phyloP scores from a whole-genome alignment of 2,329 filamentous ascomycete genomes.

The Septoria linicola region DNA sequence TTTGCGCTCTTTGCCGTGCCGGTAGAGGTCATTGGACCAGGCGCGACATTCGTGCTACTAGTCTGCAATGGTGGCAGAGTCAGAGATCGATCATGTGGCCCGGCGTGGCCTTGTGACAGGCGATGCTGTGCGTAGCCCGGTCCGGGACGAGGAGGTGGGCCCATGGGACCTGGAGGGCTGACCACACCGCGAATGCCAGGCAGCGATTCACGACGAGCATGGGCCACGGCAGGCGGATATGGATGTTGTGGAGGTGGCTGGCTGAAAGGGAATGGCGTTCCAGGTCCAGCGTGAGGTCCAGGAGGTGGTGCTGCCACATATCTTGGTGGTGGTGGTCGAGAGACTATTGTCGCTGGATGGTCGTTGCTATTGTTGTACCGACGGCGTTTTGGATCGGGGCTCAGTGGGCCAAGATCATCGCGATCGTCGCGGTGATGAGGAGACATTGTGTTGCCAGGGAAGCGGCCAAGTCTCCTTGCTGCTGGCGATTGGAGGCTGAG shows the following conservation, averaged over 20 bases:
- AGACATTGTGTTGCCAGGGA: slow-evolving; percentile 36
- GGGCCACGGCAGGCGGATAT: slow-evolving; percentile 39
- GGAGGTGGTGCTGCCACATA: slow-evolving; percentile 28
- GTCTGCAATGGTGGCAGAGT: slow-evolving; percentile 57
- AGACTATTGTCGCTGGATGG: slow-evolving; percentile 42
- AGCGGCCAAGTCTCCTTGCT: slow-evolving; percentile 27
- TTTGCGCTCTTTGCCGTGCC: slow-evolving; percentile 27
- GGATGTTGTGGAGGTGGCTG: slow-evolving; percentile 43
- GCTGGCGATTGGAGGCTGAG: slow-evolving; percentile 39
- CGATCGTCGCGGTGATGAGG: slow-evolving; percentile 37
- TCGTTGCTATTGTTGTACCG: slow-evolving; percentile 51
- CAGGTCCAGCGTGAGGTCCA: slow-evolving; percentile 29
- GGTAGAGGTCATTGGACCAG: slow-evolving; percentile 21
- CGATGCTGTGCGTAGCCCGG: slow-evolving; percentile 38
- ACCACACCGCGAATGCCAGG: slow-evolving; percentile 38
- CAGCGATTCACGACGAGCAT: slow-evolving; percentile 43
- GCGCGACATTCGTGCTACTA: slow-evolving; percentile 21
- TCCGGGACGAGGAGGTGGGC: slow-evolving; percentile 55
- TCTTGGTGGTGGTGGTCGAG: slow-evolving; percentile 37
- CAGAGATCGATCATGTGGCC: slow-evolving; percentile 48
- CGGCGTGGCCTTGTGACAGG: slow-evolving; percentile 33
- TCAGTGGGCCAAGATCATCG: slow-evolving; percentile 47
- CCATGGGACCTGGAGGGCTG: slow-evolving; percentile 46
- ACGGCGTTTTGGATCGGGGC: slow-evolving; percentile 62
- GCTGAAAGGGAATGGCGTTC: slow-evolving; percentile 43